phyloP scores from a whole-genome alignment of 228 moss, liverwort and hornwort species.

The Sphagnum fallax region DNA sequence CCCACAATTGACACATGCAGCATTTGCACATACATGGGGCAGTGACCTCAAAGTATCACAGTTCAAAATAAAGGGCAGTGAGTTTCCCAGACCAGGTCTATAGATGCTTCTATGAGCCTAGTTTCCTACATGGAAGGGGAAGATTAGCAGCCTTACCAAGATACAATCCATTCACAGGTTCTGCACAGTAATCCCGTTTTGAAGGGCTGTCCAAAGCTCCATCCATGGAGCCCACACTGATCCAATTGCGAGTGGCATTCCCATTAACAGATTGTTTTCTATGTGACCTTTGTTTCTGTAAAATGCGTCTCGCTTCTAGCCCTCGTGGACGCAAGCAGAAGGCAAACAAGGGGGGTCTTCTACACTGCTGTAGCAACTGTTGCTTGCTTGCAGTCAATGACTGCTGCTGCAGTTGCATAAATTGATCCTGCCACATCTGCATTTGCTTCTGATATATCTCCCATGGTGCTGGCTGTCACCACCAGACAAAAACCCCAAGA shows the following conservation, averaged over 20 bases:
- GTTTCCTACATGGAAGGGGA: no score
- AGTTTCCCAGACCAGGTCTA: no score
- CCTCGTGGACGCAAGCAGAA: conserved; percentile 97
- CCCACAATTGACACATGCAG: no score
- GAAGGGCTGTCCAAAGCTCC: conserved; percentile 45
- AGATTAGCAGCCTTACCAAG: conserved; percentile 17
- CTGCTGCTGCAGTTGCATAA: conserved; percentile 58
- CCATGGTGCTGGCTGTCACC: conserved; percentile 88
- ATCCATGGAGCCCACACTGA: conserved; percentile 51
- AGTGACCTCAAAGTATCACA: no score
- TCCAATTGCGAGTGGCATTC: conserved; percentile 71
- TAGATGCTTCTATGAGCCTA: no score
- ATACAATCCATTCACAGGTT: conserved; percentile 28
- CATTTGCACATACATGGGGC: no score
- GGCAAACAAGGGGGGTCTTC: conserved; percentile 82
- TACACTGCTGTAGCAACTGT: conserved; percentile 47
- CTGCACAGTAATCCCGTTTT: conserved; percentile 44
- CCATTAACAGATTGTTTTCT: conserved; percentile 65
- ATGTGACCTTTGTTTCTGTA: conserved; percentile 84
- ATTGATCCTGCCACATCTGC: conserved; percentile 66
- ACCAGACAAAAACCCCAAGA: neutral
- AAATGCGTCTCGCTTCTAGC: conserved; percentile 70
- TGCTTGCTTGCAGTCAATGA: conserved; percentile 63
- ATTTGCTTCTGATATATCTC: conserved; percentile 78
- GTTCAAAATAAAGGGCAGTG: no score